A percentile compares a stretch with the other conserved stretches of the same genome.
These are phyloP conservation scores for Prunus mira DNA, from an alignment of 306 rosid species.

Conservation along the genomic window DNA sequence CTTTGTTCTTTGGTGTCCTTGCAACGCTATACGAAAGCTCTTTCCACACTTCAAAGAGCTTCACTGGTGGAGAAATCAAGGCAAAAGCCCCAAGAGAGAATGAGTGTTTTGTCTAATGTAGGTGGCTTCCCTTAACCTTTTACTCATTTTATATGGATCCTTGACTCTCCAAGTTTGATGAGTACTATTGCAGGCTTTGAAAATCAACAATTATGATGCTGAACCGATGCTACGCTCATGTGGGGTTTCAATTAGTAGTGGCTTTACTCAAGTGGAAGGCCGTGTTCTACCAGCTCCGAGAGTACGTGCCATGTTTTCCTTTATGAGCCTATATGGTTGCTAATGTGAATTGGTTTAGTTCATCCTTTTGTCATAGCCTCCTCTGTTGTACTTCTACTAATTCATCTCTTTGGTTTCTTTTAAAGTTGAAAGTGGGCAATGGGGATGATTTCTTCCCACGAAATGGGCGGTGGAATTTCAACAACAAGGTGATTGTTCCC, in stretches of 20 bases:
- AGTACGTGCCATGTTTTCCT: constrained; percentile 39
- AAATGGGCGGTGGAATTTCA: constrained; percentile 92
- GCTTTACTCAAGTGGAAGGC: constrained; percentile 77
- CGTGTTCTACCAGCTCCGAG: constrained; percentile 82
- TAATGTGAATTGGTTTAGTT: neutral
- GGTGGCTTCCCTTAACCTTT: constrained; percentile 13
- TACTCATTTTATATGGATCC: neutral
- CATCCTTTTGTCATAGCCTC: neutral
- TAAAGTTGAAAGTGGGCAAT: constrained; percentile 74
- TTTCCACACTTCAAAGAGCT: constrained; percentile 75
- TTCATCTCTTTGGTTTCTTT: neutral
- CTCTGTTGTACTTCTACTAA: neutral
- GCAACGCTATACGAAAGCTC: constrained; percentile 82
- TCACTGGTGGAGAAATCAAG: constrained; percentile 88
- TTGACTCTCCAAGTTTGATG: neutral
- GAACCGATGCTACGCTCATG: constrained; percentile 74
- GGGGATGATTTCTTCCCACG: constrained; percentile 83
- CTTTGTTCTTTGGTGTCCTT: constrained; percentile 77
- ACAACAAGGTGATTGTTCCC: constrained; percentile 58
- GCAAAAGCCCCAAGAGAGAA: constrained; percentile 90
- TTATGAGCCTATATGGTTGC: neutral
- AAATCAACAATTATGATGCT: constrained; percentile 56
- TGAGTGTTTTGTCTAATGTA: constrained; percentile 66
- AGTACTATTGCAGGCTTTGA: constrained; percentile 55
- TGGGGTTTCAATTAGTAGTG: constrained; percentile 47